Evolutionary conservation across 805 yeast genomes (phyloP), one percentile per base, ranked within the genome.

Genomic region (Brettanomyces custersianus): DNA sequence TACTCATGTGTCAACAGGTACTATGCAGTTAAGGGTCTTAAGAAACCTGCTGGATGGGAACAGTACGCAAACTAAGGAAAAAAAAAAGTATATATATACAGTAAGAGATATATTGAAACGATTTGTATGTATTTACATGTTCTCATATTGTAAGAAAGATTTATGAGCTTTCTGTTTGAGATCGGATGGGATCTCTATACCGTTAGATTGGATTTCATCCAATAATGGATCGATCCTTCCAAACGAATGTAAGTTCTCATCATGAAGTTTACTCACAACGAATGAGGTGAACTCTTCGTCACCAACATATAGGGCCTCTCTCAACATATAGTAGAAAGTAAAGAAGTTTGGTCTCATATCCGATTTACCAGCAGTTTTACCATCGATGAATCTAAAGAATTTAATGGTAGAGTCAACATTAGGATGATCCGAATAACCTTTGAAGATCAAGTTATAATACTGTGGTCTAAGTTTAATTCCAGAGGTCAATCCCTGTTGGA

Each of bases 41-140:
- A 63, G 42, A 80, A 78, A 61, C 86, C 85, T 38, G 58, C 57
- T 32, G 83, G 81, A 13, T 82, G 90, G 90, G 79, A 77, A 54
- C 64, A 67, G 44, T 76, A 70, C 43, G 53, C 70, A n/a, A n/a
- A n/a, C n/a, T n/a, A n/a, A n/a, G n/a, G n/a, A n/a, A n/a, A n/a
- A n/a, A n/a, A n/a, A n/a, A n/a, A n/a, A n/a, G n/a, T n/a, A n/a
- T n/a, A n/a, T n/a, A n/a, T n/a, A n/a, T n/a, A n/a, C n/a, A n/a
- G n/a, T n/a, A n/a, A n/a, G n/a, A n/a, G n/a, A n/a, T n/a, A n/a
- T n/a, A n/a, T n/a, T n/a, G n/a, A n/a, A n/a, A n/a, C n/a, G n/a
- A n/a, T n/a, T n/a, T n/a, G n/a, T n/a, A n/a, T n/a, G n/a, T n/a
- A n/a, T n/a, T n/a, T n/a, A n/a, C n/a, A n/a, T n/a, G n/a, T n/a